Conservation (phyloP, 768 basidiomycete genomes). For the Agaricus blazei region DNA sequence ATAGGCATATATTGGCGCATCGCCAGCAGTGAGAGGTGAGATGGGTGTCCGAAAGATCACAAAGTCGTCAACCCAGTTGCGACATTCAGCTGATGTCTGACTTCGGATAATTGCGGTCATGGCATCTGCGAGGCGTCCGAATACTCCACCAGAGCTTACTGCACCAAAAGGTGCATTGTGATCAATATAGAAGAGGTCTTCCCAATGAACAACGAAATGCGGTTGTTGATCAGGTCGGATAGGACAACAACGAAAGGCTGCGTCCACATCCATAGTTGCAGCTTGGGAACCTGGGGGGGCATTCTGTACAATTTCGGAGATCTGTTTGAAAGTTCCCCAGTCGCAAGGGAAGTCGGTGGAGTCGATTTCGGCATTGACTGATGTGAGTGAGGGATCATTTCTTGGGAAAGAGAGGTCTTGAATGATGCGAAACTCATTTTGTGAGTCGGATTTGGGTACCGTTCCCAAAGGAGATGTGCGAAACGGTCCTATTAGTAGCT, state of each 20-base stretch:
- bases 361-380: slow-evolving; percentile 26
- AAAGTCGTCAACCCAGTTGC: slow-evolving; percentile 30
- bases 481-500: no score
- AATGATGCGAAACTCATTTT: no score
- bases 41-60: slow-evolving; percentile 15
- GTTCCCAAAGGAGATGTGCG: no score
- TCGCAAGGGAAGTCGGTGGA: slow-evolving; percentile 22
- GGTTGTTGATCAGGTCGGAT: slow-evolving; percentile 22
- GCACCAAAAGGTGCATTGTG: slow-evolving; percentile 24
- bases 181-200: slow-evolving; percentile 22
- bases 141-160: slow-evolving; percentile 23
- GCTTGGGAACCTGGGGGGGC: slow-evolving; percentile 28
- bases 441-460: no score
- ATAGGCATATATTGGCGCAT: not conserved
- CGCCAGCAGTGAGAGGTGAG: not conserved
- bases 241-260: slow-evolving; percentile 29
- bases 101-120: slow-evolving; percentile 17
- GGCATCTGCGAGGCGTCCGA: slow-evolving; percentile 26
- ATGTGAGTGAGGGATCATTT: slow-evolving; percentile 15
- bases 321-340: slow-evolving; percentile 17
- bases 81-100: not conserved
- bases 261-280: slow-evolving; percentile 31
- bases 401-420: slow-evolving; percentile 23
- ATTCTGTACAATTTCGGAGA: slow-evolving; percentile 5
- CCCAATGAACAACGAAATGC: slow-evolving; percentile 18